Evolutionary conservation across 176 grass and related monocot species (phyloP), one percentile per base, ranked within the genome.

Genomic region (Oryza meridionalis): DNA sequence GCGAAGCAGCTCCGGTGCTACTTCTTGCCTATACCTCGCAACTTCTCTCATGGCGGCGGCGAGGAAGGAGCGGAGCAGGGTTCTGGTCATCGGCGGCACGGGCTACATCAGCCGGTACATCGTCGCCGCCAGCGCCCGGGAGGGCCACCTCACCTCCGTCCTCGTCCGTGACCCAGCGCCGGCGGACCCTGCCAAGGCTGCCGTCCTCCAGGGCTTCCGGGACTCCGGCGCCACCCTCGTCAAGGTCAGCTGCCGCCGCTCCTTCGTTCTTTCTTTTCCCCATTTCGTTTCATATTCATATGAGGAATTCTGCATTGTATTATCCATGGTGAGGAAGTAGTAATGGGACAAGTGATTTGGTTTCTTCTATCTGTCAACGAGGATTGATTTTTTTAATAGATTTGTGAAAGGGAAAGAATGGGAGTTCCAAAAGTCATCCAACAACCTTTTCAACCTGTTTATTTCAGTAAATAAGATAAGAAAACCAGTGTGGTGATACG

Each of bases 21-120:
- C 4, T 35, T 35, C 33, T 35, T 35, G 33, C 33, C 33, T 35
- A 35, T 35, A 35, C 33, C 33, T 35, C 33, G 33, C 10, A 45
- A 77, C 16, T 5, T 16, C 11, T 13, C 47, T 51, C 51, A 55
- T 55, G 51, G 51, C 51, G 1, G 17, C 51, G 51, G 51, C 16
- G 66, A 6, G 42, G 29, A 35, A 70, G 26, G 63, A 44, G 32
- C 86, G 77, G 77, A 91, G 84, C 84, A 75, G 84, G 77, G 90
- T 94, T 40, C 84, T 94, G 17, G 82, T 94, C 9, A 71, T 89
- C 27, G 92, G 92, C 31, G 80, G 86, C 26, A 87, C 92, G 10
- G 89, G 92, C 14, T 89, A 85, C 83, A 89, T 94, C 33, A 89
- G 92, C 31, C 82, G 85, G 43, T 82, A 70, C 77, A 55, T 91